Conservation (phyloP, 352 stramenopile species). For the Pythium dissimile region DNA sequence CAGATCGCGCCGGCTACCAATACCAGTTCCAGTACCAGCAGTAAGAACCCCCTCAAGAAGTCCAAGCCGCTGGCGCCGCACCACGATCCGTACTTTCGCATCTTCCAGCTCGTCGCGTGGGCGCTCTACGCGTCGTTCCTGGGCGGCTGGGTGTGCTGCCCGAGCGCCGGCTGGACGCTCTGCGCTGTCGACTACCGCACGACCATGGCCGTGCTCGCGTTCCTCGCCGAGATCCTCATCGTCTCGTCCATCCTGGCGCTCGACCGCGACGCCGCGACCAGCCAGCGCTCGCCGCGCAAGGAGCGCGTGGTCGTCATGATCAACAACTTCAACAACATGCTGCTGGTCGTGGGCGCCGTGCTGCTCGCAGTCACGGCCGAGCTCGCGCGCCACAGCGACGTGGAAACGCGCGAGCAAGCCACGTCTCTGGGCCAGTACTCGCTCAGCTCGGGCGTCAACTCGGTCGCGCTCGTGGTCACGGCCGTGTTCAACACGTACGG, state of each 20-base stretch:
- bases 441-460: slow-evolving; percentile 53
- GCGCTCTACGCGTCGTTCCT: slow-evolving; percentile 55
- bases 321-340: slow-evolving; percentile 88
- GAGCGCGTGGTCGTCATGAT: slow-evolving; percentile 64
- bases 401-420: slow-evolving; percentile 26
- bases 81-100: slow-evolving; percentile 55
- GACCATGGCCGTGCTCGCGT: slow-evolving; percentile 51
- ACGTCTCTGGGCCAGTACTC: slow-evolving; percentile 34
- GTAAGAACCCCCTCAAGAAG: slow-evolving; percentile 5
- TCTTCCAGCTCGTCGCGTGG: slow-evolving; percentile 68
- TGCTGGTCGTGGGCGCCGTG: slow-evolving; percentile 66
- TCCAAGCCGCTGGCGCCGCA: slow-evolving; percentile 9
- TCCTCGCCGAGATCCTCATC: slow-evolving; percentile 73
- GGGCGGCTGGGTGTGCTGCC: slow-evolving; percentile 36
- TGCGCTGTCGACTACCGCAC: slow-evolving; percentile 47
- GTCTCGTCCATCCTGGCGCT: slow-evolving; percentile 75
- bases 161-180: slow-evolving; percentile 27
- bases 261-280: slow-evolving; percentile 38
- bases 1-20: slow-evolving; percentile 26
- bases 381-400: slow-evolving; percentile 35
- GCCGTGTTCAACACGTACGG: slow-evolving; percentile 83
- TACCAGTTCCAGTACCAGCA: slow-evolving; percentile 4
- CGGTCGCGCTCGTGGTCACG: slow-evolving; percentile 66
- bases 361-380: slow-evolving; percentile 60
- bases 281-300: slow-evolving; percentile 22